Base-by-base conservation (phyloP, 176 grass and related monocot species). In the Raddia distichophylla region DNA sequence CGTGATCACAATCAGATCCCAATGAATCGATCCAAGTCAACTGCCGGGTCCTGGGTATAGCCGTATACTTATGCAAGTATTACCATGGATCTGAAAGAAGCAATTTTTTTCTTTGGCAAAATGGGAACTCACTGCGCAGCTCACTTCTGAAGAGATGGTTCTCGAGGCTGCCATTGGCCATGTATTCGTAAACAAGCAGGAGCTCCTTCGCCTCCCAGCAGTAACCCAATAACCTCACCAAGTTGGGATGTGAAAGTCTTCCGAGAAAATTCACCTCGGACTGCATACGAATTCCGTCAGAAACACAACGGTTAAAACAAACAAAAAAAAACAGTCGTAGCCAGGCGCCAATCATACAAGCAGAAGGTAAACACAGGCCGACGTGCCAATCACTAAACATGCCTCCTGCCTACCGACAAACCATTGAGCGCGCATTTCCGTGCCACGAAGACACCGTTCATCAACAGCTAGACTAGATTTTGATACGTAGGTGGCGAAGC, bases 111-210 rank as follows among this genome's bases (percentile, higher is more conserved):
- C 7, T 20, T 46, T 16, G 49, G 5, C 0, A 40, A 5, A 43
- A 61, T 8, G 27, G 5, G 0, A 32, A 80, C 86, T 84, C 80
- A 89, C 87, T 82, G 53, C 82, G 84, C 73, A 56, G 64, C 70
- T 90, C 75, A 27, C 64, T 95, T 86, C 81, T 81, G 78, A 95
- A 88, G 69, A 95, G 93, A 82, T 92, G 93, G 53, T 90, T 65
- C 85, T 95, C 93, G 58, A 95, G 84, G 85, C 90, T 95, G 61
- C 85, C 93, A 15, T 90, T 88, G 43, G 79, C 81, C 93, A 95
- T 95, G 83, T 77, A 80, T 72, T 95, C 90, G 77, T 95, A 94
- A 54, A 91, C 92, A 9, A 94, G 92, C 65, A 94, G 76, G 18
- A 91, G 89, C 86, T 94, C 89, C 48, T 77, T 82, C 5, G 89